Evolutionary conservation across 768 basidiomycete genomes (phyloP).

Genomic region (Leccinum disarticulatum): DNA sequence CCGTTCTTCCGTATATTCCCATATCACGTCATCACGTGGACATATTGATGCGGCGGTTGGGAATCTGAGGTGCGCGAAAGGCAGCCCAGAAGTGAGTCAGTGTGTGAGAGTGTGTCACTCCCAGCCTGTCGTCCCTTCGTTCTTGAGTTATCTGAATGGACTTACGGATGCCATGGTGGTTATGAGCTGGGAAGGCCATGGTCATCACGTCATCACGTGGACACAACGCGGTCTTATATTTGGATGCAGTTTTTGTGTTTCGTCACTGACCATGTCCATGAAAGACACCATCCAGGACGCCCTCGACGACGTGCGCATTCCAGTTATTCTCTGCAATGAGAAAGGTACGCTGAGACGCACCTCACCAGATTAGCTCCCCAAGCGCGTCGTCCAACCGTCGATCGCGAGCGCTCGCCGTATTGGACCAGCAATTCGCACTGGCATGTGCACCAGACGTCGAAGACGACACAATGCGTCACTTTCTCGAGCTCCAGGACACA

Average conservation of each 20-base stretch:
- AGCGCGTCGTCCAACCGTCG: constrained; percentile 53
- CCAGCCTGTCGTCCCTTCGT: too few relatives aligned
- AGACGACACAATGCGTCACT: constrained; percentile 48
- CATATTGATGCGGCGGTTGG: too few relatives aligned
- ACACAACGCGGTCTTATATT: constrained; percentile 20
- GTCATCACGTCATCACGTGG: not conserved
- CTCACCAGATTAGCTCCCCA: constrained; percentile 60
- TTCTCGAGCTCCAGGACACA: constrained; percentile 68
- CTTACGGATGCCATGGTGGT: constrained; percentile 55
- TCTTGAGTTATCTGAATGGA: not conserved
- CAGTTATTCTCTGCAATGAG: not conserved
- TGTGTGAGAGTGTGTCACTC: too few relatives aligned
- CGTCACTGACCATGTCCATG: constrained; percentile 31
- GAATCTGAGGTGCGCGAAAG: too few relatives aligned
- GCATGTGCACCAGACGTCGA: constrained; percentile 46
- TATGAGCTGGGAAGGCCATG: constrained; percentile 1
- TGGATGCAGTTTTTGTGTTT: not conserved
- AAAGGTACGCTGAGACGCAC: constrained; percentile 12
- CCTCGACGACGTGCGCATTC: constrained; percentile 62
- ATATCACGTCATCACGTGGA: constrained; percentile 32
- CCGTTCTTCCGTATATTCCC: constrained; percentile 18
- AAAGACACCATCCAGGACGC: constrained; percentile 54
- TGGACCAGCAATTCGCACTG: constrained; percentile 56
- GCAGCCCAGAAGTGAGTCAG: too few relatives aligned
- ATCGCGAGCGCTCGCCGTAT: constrained; percentile 50